Conservation (phyloP, 345 rosid species). For the Firmiana major region DNA sequence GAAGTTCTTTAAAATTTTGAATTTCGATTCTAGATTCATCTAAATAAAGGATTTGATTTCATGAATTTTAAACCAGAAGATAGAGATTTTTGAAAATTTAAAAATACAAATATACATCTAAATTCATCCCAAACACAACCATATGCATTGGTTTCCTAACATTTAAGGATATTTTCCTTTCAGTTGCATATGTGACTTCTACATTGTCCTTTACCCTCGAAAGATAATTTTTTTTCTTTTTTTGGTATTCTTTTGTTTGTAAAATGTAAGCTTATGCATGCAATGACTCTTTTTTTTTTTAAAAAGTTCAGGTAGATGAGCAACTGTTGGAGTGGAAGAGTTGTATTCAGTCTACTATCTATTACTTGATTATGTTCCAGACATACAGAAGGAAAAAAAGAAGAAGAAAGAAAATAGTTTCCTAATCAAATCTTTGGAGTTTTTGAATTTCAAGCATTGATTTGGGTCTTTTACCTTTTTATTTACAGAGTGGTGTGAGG, state of each 20-base stretch:
- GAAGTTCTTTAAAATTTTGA: neutral
- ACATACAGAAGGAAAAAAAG: neutral
- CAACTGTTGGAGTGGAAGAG: neutral
- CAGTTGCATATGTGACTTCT: neutral
- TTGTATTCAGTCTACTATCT: neutral
- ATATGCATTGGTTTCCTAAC: neutral
- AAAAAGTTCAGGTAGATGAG: neutral
- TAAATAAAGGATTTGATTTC: neutral
- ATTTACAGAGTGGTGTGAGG: slow-evolving; percentile 89
- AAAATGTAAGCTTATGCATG: neutral
- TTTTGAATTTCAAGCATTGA: neutral
- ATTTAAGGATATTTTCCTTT: neutral
- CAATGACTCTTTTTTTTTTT: neutral
- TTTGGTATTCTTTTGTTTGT: neutral
- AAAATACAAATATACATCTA: neutral
- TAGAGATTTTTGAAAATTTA: neutral
- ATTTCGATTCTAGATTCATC: neutral
- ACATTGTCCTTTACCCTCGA: neutral
- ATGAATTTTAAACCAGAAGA: neutral
- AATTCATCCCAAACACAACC: neutral
- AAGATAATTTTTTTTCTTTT: neutral
- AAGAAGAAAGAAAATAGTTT: neutral
- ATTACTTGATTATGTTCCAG: neutral
- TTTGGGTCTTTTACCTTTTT: slow-evolving; percentile 20
- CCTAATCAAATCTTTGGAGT: neutral